Base-by-base conservation (phyloP, 2,329 filamentous ascomycete species). In the Sclerotinia glacialis region DNA sequence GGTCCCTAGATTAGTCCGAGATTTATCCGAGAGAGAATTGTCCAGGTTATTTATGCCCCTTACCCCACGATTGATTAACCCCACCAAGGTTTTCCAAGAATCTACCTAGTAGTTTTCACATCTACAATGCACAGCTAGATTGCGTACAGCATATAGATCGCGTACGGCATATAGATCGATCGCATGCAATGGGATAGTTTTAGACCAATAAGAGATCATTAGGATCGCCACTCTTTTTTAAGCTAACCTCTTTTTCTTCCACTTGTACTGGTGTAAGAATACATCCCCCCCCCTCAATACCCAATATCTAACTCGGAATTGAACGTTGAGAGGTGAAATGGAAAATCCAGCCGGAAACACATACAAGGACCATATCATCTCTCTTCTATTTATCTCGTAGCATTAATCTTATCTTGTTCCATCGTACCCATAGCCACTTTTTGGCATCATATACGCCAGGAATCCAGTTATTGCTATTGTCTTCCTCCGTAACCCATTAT, bases 401-500 rank as follows among this genome's bases (percentile, higher is more conserved):
- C 58, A 49, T 49, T 49, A 37, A 26, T 61, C 44, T 61, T 40
- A 61, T 61, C 44, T 61, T 61, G 26, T 37, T 49, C 31, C 58
- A 49, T 49, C 9, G 58, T 14, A 49, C 42, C 44, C 58, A 49
- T 49, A 61, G 28, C 44, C 31, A 49, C n/a, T 12, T 31, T 49
- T 31, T 40, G 56, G 56, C 58, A 61, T 59, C 42, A 59, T 61
- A 61, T 34, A 49, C 31, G 44, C 58, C 58, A 21, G 37, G 18
- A 49, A 61, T 28, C 58, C 31, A 61, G 58, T 44, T 37, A 49
- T 40, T 21, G 58, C n/a, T 40, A 49, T 49, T 61, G n/a, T 49
- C 44, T 34, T 23, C 58, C 47, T 3, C 49, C 47, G 49, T 52
- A 53, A 63, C 40, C 46, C 60, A 63, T 52, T 63, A 63, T 63